Evolutionary conservation across 2,329 filamentous ascomycete genomes (phyloP).

Genomic region (Lojkania enalia): DNA sequence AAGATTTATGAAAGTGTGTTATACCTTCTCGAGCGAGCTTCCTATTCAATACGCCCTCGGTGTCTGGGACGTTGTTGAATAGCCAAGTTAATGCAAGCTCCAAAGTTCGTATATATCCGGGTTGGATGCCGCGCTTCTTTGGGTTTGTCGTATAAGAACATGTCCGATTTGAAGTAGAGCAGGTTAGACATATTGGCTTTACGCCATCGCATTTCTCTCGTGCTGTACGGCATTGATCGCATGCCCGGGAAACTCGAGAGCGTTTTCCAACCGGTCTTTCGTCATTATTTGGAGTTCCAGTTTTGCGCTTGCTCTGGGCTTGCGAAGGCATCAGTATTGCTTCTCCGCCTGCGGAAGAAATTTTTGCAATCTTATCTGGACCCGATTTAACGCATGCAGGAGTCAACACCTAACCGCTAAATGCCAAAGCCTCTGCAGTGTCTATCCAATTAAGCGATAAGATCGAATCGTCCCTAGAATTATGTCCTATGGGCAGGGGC

Average conservation of each 20-base stretch:
- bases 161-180: slow-evolving; percentile 62
- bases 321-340: slow-evolving; percentile 30
- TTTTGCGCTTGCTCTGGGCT: slow-evolving; percentile 30
- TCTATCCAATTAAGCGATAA: too few relatives aligned
- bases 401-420: too few relatives aligned
- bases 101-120: slow-evolving; percentile 76
- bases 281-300: slow-evolving; percentile 17
- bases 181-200: slow-evolving; percentile 69
- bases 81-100: slow-evolving; percentile 70
- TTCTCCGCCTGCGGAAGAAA: too few relatives aligned
- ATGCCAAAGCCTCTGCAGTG: too few relatives aligned
- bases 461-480: too few relatives aligned
- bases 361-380: too few relatives aligned
- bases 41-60: slow-evolving; percentile 60
- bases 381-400: too few relatives aligned
- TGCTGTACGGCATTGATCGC: slow-evolving; percentile 68
- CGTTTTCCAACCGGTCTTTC: slow-evolving; percentile 49
- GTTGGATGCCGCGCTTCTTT: slow-evolving; percentile 77
- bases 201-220: slow-evolving; percentile 74
- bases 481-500: too few relatives aligned
- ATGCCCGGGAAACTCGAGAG: slow-evolving; percentile 68
- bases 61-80: slow-evolving; percentile 63
- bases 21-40: slow-evolving; percentile 56
- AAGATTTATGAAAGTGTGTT: too few relatives aligned
- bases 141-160: slow-evolving; percentile 74